These are phyloP conservation scores for Talaromyces rugulosus DNA, from an alignment of 2,329 filamentous ascomycete species.

Conservation along the genomic window DNA sequence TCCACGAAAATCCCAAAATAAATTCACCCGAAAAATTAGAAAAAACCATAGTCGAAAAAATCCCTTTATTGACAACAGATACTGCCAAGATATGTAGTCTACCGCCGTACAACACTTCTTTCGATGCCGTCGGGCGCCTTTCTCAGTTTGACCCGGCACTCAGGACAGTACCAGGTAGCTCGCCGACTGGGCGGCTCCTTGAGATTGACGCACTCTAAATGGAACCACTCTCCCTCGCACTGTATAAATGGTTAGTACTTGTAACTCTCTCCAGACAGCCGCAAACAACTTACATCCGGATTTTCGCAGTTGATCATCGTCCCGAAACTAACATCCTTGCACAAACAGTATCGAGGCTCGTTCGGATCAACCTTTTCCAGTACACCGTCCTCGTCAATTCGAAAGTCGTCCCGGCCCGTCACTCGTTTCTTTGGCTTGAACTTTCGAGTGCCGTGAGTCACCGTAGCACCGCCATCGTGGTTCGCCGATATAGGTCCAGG, in stretches of 20 bases:
- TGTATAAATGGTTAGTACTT: conserved; percentile 26
- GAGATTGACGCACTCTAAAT: conserved; percentile 58
- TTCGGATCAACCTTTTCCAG: conserved; percentile 55
- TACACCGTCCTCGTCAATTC: conserved; percentile 46
- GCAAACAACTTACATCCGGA: conserved; percentile 43
- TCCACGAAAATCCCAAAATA: conserved; percentile 4
- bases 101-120: conserved; percentile 30
- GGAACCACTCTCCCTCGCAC: conserved; percentile 66
- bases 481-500: conserved; percentile 56
- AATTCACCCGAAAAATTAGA: neutral
- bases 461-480: conserved; percentile 57
- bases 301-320: conserved; percentile 65
- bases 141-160: conserved; percentile 51
- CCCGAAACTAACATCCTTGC: conserved; percentile 60
- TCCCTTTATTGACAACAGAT: neutral
- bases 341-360: conserved; percentile 62
- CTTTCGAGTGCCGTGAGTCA: conserved; percentile 58
- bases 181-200: conserved; percentile 56
- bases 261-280: neutral
- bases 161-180: conserved; percentile 63
- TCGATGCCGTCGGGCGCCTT: conserved; percentile 40
- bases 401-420: conserved; percentile 32
- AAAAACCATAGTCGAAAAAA: neutral
- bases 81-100: neutral
- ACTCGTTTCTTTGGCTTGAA: conserved; percentile 47